phyloP scores from a whole-genome alignment of 176 grass and related monocot species.

The Oryza nivara region DNA sequence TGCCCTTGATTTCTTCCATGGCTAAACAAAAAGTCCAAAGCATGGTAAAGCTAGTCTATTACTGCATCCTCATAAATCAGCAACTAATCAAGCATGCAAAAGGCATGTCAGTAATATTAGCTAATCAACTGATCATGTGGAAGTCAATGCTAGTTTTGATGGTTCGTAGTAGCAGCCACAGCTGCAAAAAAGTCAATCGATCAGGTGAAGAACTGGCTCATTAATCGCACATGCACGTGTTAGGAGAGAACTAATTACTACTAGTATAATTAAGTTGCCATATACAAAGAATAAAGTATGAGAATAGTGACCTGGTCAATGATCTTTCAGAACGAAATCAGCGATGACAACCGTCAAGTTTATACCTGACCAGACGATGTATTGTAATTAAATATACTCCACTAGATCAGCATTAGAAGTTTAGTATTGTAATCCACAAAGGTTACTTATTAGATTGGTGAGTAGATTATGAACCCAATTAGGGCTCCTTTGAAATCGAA shows the following conservation, averaged over 20 bases:
- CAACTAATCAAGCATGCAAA: not conserved
- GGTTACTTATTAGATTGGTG: not conserved
- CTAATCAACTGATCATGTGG: not conserved
- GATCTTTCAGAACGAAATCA: not conserved
- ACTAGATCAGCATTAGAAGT: no score
- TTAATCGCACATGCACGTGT: not conserved
- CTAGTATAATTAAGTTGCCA: not conserved
- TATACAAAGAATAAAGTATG: not conserved
- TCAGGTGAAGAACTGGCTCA: not conserved
- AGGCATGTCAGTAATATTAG: not conserved
- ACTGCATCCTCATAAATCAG: not conserved
- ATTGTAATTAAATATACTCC: not conserved
- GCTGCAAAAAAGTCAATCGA: not conserved
- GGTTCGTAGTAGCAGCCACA: not conserved
- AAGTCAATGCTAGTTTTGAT: not conserved
- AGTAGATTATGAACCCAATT: not conserved
- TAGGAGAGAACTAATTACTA: not conserved
- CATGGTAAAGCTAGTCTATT: not conserved
- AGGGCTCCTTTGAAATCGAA: no score
- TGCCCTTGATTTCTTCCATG: not conserved
- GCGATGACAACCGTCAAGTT: not conserved
- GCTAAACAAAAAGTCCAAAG: not conserved
- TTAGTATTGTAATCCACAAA: no score
- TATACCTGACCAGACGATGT: not conserved
- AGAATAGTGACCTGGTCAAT: not conserved